Evolutionary conservation across 2,329 filamentous ascomycete species (phyloP).

Genomic region (Claviceps humidiphila): DNA sequence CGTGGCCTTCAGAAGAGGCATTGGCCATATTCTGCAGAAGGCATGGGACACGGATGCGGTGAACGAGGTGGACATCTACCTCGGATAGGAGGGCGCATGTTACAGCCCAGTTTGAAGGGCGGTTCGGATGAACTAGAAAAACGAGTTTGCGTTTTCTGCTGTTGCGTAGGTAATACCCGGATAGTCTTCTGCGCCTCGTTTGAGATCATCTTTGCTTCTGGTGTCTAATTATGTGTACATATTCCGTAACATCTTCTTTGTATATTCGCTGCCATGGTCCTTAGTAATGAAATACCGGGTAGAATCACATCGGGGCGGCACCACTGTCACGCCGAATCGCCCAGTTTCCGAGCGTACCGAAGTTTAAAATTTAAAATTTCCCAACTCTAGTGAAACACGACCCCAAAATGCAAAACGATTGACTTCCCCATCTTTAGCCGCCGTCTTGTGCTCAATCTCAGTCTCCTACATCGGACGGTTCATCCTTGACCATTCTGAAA

Average conservation of each 20-base stretch:
- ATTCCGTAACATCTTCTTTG: no score
- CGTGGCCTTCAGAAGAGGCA: slow-evolving; percentile 26
- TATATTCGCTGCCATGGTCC: no score
- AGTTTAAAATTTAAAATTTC: background rate
- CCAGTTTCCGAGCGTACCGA: background rate
- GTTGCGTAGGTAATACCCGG: no score
- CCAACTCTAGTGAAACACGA: background rate
- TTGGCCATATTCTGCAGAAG: slow-evolving; percentile 28
- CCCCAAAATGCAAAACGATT: background rate
- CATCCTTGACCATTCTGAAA: no score
- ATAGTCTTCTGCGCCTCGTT: no score
- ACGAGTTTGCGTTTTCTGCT: background rate
- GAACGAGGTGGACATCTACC: slow-evolving; percentile 27
- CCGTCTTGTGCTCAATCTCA: background rate
- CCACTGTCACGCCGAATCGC: background rate
- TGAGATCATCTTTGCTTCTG: no score
- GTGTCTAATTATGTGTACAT: no score
- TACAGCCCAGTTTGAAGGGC: background rate
- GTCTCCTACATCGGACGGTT: no score
- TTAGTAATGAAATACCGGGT: no score
- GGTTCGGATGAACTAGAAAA: background rate
- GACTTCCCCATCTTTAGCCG: background rate
- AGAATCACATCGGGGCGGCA: background rate
- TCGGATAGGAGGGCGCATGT: slow-evolving; percentile 18
- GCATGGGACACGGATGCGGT: slow-evolving; percentile 27